Percentiles rank a stretch among this genome's conserved stretches.
Evolutionary conservation across 2,329 filamentous ascomycete species (phyloP).

Genomic region (Aureobasidium leucospermi): DNA sequence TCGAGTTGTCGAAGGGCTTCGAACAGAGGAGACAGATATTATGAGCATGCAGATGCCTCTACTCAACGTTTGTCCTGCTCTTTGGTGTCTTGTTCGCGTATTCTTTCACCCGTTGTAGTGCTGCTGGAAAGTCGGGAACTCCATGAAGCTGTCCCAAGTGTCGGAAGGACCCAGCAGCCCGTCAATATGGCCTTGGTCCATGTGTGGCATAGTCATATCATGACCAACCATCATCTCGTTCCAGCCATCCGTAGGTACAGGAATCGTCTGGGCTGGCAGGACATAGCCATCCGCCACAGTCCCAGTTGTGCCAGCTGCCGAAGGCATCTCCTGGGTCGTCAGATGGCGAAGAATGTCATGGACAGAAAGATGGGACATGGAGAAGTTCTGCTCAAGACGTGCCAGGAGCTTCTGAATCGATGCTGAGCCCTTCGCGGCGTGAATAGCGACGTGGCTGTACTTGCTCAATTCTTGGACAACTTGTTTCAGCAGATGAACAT

Average conservation of each 20-base stretch:
- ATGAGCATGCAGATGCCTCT: no score
- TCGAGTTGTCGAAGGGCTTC: no score
- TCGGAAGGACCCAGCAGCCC: not conserved
- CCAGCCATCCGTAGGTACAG: not conserved
- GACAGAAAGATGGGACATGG: not conserved
- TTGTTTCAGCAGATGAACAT: not conserved
- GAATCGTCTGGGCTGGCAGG: not conserved
- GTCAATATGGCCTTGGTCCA: constrained; percentile 1
- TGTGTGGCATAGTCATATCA: not conserved
- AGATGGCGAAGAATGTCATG: constrained; percentile 7
- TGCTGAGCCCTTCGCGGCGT: constrained; percentile 8
- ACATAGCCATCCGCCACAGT: not conserved
- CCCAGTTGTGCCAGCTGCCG: not conserved
- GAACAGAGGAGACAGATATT: no score
- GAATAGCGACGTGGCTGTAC: not conserved
- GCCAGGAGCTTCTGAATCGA: not conserved
- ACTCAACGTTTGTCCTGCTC: no score
- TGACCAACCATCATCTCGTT: not conserved
- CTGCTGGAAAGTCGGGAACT: not conserved
- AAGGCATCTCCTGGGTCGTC: not conserved
- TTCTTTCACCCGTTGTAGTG: not conserved
- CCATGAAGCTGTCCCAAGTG: constrained; percentile 6
- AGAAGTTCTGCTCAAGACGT: not conserved
- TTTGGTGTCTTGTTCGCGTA: not conserved
- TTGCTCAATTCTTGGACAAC: not conserved